phyloP scores from a whole-genome alignment of 345 rosid genomes.

The Limnanthes douglasii region DNA sequence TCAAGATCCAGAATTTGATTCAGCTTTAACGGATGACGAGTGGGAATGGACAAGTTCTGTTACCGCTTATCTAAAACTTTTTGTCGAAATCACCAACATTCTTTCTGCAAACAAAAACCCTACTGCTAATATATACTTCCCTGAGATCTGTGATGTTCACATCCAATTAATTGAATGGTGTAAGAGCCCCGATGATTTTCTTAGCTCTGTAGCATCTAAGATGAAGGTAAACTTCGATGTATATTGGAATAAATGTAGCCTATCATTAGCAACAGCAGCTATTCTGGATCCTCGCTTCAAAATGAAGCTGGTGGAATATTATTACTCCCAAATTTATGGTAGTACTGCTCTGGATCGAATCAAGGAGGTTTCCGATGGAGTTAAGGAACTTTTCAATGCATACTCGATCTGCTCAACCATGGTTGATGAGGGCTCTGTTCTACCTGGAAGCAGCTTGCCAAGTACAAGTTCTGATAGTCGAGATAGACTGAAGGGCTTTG shows the following conservation, averaged over 20 bases:
- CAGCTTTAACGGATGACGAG: slow-evolving; percentile 50
- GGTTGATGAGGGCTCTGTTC: slow-evolving; percentile 68
- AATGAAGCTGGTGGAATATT: slow-evolving; percentile 90
- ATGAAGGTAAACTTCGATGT: slow-evolving; percentile 78
- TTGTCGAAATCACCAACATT: slow-evolving; percentile 40
- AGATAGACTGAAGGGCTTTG: slow-evolving; percentile 80
- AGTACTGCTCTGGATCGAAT: slow-evolving; percentile 72
- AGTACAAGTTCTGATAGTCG: slow-evolving; percentile 36
- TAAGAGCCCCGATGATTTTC: slow-evolving; percentile 56
- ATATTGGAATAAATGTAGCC: slow-evolving; percentile 85
- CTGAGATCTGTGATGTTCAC: slow-evolving; percentile 72
- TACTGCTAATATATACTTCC: slow-evolving; percentile 77
- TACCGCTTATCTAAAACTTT: slow-evolving; percentile 42
- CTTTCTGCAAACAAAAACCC: slow-evolving; percentile 47
- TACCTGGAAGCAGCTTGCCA: slow-evolving; percentile 56
- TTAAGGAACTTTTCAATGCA: slow-evolving; percentile 70
- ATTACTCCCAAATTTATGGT: slow-evolving; percentile 85
- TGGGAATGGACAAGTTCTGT: slow-evolving; percentile 67
- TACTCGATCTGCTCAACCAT: slow-evolving; percentile 65
- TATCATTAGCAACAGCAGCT: slow-evolving; percentile 76
- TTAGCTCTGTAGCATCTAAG: slow-evolving; percentile 43
- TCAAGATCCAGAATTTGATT: slow-evolving; percentile 32
- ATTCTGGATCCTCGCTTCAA: slow-evolving; percentile 91
- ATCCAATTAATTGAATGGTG: slow-evolving; percentile 87
- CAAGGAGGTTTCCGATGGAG: slow-evolving; percentile 72